These are phyloP conservation scores for Prillingera fragicola DNA, from an alignment of 1,284 basidiomycete species.

Conservation along the genomic window DNA sequence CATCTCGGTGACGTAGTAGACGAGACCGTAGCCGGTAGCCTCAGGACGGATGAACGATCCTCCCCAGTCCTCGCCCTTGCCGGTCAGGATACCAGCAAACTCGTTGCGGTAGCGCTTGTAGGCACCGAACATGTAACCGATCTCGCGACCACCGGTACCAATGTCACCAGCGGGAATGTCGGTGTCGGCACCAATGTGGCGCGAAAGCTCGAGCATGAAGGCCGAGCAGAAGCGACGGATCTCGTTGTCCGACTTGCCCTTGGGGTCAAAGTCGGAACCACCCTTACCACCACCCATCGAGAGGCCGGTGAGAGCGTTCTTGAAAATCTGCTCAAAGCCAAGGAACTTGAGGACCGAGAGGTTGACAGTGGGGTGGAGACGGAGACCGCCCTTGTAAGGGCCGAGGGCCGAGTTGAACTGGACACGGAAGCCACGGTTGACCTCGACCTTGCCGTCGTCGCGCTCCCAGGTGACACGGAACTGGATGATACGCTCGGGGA, in stretches of 20 bases:
- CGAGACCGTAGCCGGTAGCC: constrained; percentile 66
- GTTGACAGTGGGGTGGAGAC: constrained; percentile 75
- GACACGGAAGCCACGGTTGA: constrained; percentile 71
- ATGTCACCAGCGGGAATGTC: constrained; percentile 79
- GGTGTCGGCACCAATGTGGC: constrained; percentile 67
- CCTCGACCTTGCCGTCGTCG: constrained; percentile 62
- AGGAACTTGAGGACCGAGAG: constrained; percentile 81
- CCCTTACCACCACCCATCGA: constrained; percentile 72
- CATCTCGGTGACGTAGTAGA: constrained; percentile 67
- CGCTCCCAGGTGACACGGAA: constrained; percentile 77
- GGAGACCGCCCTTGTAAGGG: constrained; percentile 76
- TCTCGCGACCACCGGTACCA: constrained; percentile 62
- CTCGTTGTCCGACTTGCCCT: constrained; percentile 72
- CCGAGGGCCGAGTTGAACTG: constrained; percentile 79
- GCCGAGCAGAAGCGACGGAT: constrained; percentile 64
- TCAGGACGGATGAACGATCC: constrained; percentile 68
- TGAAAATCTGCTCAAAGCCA: constrained; percentile 77
- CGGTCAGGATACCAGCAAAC: constrained; percentile 70
- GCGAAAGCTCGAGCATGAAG: constrained; percentile 68
- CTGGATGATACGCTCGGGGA: constrained; percentile 71
- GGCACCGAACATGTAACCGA: constrained; percentile 65
- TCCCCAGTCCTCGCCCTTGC: constrained; percentile 69
- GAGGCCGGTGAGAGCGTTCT: constrained; percentile 73
- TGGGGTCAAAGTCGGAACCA: constrained; percentile 70
- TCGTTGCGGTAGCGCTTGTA: constrained; percentile 73